Percentiles rank a stretch among this genome's conserved stretches.
phyloP scores from a whole-genome alignment of 805 yeast species.

The Jamesozyma hellenica region DNA sequence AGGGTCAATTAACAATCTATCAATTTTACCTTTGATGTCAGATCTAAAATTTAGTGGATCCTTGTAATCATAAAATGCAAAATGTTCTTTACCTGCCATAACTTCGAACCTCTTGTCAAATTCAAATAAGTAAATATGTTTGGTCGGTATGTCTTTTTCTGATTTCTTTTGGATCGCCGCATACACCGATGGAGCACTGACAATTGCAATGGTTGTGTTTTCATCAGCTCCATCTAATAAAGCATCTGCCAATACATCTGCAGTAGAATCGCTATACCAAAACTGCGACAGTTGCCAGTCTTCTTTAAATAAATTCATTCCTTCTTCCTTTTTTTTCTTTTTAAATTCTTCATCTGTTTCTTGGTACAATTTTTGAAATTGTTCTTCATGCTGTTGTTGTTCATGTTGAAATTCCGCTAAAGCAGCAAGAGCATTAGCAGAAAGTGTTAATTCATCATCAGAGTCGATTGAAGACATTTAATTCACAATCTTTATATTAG shows the following conservation, averaged over 20 bases:
- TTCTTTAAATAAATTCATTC: slow-evolving; percentile 71
- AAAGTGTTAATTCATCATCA: slow-evolving; percentile 26
- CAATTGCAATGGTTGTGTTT: slow-evolving; percentile 61
- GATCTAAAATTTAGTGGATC: slow-evolving; percentile 53
- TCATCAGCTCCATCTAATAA: slow-evolving; percentile 67
- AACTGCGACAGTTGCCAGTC: slow-evolving; percentile 94
- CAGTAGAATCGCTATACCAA: slow-evolving; percentile 76
- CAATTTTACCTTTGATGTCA: slow-evolving; percentile 48
- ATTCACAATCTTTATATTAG: too few species aligned
- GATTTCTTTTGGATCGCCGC: slow-evolving; percentile 62
- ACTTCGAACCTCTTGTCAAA: slow-evolving; percentile 67
- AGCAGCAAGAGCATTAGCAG: slow-evolving; percentile 44
- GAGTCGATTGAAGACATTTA: slow-evolving; percentile 17
- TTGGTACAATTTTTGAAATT: slow-evolving; percentile 44
- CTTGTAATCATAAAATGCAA: slow-evolving; percentile 67
- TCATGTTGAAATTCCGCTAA: slow-evolving; percentile 56
- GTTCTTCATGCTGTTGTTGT: slow-evolving; percentile 45
- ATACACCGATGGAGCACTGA: slow-evolving; percentile 86
- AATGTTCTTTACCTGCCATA: slow-evolving; percentile 57
- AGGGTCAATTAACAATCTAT: slow-evolving; percentile 74
- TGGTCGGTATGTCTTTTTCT: slow-evolving; percentile 45
- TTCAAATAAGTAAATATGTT: slow-evolving; percentile 66
- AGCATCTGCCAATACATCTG: slow-evolving; percentile 56
- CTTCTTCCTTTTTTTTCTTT: slow-evolving; percentile 29
- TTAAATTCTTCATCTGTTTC: slow-evolving; percentile 44